Evolutionary conservation across 495 filamentous ascomycete species (phyloP).

Genomic region (Daldinia grandis): DNA sequence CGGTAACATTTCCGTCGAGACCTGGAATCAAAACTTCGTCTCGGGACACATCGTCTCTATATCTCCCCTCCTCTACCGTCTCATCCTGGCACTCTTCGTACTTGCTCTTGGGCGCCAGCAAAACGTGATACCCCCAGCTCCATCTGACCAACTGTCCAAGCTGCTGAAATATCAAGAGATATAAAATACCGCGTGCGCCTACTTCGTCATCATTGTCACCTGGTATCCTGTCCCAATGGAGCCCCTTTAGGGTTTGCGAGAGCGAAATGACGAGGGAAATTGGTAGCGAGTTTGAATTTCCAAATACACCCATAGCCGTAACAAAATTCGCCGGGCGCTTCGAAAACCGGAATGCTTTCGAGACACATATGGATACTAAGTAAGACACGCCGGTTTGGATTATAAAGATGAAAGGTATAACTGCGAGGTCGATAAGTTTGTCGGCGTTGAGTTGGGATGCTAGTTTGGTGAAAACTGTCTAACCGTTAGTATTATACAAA

Average conservation of each 20-base stretch:
- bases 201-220: conserved; percentile 97
- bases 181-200: conserved; percentile 90
- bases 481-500: conserved; percentile 12
- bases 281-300: conserved; percentile 97
- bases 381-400: conserved; percentile 88
- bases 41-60: conserved; percentile 60
- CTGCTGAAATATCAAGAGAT: conserved; percentile 97
- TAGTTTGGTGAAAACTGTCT: conserved; percentile 91
- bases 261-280: conserved; percentile 95
- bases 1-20: conserved; percentile 38
- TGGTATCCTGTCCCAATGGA: conserved; percentile 91
- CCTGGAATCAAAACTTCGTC: conserved; percentile 45
- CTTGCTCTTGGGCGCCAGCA: conserved; percentile 81
- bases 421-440: conserved; percentile 86
- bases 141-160: conserved; percentile 93
- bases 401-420: conserved; percentile 93
- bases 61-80: conserved; percentile 72
- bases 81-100: conserved; percentile 67
- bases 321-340: conserved; percentile 91
- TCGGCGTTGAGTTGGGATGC: conserved; percentile 93
- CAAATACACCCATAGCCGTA: conserved; percentile 96
- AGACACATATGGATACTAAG: conserved; percentile 70
- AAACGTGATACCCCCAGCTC: conserved; percentile 97
- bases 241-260: conserved; percentile 85
- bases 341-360: conserved; percentile 78